Conservation (phyloP, 768 basidiomycete genomes). For the Boletus rex-veris region DNA sequence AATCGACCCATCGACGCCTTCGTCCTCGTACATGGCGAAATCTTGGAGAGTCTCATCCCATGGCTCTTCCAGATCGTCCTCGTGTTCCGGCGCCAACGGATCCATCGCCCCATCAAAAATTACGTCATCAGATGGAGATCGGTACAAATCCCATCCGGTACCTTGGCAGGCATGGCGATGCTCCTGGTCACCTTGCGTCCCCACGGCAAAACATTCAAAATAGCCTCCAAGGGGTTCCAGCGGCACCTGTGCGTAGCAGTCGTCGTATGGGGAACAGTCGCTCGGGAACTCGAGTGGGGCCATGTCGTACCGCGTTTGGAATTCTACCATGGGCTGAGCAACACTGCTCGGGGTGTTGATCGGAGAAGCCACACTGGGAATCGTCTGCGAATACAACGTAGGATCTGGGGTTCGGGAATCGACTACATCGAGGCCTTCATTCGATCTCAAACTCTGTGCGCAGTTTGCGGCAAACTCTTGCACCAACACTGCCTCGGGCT, state of each 20-base stretch:
- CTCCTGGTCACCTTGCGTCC: too few relatives aligned
- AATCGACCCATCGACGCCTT: background rate
- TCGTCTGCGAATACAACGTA: background rate
- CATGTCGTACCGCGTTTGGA: conserved; percentile 11
- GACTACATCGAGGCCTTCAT: background rate
- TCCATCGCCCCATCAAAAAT: background rate
- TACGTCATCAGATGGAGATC: background rate
- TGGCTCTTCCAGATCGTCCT: background rate
- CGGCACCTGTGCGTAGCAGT: background rate
- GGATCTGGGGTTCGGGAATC: background rate
- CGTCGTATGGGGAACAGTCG: conserved; percentile 7
- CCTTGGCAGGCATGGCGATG: too few relatives aligned
- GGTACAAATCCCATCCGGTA: too few relatives aligned
- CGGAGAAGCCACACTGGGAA: background rate
- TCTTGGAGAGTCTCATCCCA: background rate
- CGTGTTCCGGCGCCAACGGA: conserved; percentile 4
- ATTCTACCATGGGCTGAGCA: conserved; percentile 1
- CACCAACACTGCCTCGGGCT: background rate
- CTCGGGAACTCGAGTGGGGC: conserved; percentile 11
- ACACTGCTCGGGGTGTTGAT: conserved; percentile 3
- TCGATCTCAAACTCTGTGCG: background rate
- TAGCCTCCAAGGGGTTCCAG: background rate
- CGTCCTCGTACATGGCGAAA: background rate
- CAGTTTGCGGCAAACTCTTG: background rate
- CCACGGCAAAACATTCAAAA: background rate